A percentile compares a stretch with the other conserved stretches of the same genome.
These are phyloP conservation scores for Corymbia calophylla DNA, from an alignment of 441 rosid species.

Conservation along the genomic window DNA sequence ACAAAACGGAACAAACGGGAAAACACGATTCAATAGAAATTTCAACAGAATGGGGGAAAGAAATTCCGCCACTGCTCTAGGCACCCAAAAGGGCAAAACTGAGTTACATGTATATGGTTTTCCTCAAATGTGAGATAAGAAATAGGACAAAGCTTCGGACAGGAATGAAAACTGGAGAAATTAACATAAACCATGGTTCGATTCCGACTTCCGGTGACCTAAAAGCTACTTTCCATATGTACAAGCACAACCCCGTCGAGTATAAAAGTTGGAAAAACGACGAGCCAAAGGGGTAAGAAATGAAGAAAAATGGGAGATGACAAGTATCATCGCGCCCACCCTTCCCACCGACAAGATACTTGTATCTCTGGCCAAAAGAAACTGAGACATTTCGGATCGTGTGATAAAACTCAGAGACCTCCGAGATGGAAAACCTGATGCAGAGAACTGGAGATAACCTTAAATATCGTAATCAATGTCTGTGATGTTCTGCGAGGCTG, in stretches of 20 bases:
- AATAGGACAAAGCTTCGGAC: not conserved
- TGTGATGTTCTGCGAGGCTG: conserved; percentile 51
- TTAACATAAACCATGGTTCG: not conserved
- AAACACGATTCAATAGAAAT: not conserved
- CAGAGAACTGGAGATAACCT: not conserved
- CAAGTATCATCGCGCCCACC: not conserved
- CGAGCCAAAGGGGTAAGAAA: not conserved
- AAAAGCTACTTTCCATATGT: not conserved
- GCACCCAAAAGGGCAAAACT: not conserved
- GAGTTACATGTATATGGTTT: not conserved
- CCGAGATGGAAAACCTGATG: not conserved
- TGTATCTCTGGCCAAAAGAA: not conserved
- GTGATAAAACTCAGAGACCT: not conserved
- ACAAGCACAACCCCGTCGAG: not conserved
- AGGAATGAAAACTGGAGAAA: not conserved
- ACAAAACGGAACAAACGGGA: not conserved
- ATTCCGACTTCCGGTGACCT: not conserved
- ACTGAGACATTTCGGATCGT: not conserved
- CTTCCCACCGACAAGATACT: not conserved
- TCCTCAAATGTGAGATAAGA: not conserved
- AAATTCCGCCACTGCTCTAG: not conserved
- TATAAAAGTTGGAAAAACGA: not conserved
- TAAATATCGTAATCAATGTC: conserved; percentile 81
- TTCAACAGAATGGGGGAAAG: not conserved
- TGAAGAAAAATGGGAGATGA: not conserved